These are phyloP conservation scores for Royoungia palumana DNA, from an alignment of 768 basidiomycete species.

Conservation along the genomic window DNA sequence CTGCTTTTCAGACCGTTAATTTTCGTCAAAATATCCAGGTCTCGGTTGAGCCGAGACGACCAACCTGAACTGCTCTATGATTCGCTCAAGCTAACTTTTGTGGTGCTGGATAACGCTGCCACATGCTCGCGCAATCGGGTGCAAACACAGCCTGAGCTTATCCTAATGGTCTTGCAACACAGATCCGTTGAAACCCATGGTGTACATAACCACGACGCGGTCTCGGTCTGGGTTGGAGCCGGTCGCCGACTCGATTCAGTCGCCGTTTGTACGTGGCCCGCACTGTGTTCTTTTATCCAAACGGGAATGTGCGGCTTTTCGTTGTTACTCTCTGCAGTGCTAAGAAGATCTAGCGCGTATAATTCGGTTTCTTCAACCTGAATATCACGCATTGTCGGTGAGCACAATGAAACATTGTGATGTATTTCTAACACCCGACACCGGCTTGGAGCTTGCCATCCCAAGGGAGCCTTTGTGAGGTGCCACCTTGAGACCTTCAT, in stretches of 20 bases:
- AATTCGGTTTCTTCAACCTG: conserved; percentile 35
- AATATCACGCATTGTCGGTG: conserved; percentile 42
- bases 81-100: too few species aligned
- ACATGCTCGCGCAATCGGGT: not conserved
- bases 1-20: too few species aligned
- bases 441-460: conserved; percentile 47
- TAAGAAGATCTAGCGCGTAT: conserved; percentile 34
- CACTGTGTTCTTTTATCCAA: conserved; percentile 36
- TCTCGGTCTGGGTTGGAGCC: not conserved
- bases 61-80: too few species aligned
- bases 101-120: too few species aligned
- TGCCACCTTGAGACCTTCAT: conserved; percentile 43
- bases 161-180: not conserved
- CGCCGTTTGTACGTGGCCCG: conserved; percentile 1
- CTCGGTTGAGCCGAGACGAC: too few species aligned
- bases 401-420: conserved; percentile 52
- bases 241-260: not conserved
- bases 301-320: conserved; percentile 36
- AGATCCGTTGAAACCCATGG: not conserved
- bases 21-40: too few species aligned
- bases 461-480: conserved; percentile 44
- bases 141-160: too few species aligned
- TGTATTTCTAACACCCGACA: conserved; percentile 44
- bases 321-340: conserved; percentile 32
- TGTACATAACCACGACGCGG: too few species aligned